Evolutionary conservation across 345 rosid genomes (phyloP), one percentile per base, ranked within the genome.

Genomic region (Psidium guajava): DNA sequence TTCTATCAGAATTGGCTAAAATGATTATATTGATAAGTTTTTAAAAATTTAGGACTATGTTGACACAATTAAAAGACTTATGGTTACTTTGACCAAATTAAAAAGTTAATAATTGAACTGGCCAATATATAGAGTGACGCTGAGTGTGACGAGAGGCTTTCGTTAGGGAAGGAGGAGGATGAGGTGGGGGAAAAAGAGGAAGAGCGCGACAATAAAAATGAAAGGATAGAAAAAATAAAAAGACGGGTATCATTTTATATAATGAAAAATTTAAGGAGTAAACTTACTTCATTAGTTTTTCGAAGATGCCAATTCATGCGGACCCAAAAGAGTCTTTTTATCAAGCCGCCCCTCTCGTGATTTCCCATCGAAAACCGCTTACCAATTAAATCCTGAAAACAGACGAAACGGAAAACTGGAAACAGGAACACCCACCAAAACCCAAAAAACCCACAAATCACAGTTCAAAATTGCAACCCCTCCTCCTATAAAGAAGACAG

Each of bases 91-190:
- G 3, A 0, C 13, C 10, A 49, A 49, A 49, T 10, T 50, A 2
- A 49, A 49, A 50, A 50, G 9, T 49, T 50, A 3, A 11, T 50
- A 0, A 3, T 11, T 50, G 14, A 50, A 50, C 11, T 50, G 50
- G 3, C 11, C 11, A 10, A 11, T 2, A 50, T 50, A 49, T 14
- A 40, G 73, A 27, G 73, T 59, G 36, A 36, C 28, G 5, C 73
- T 12, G 5, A 6, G 73, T 9, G 18, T 59, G 20, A 53, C 54
- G 54, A 2, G 54, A 6, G 74, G 40, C 74, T 14, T 61, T 61
- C 42, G 0, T 7, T 15, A 15, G 42, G 2, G 42, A 28, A 3
- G 2, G 10, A 14, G 40, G 1, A 28, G 9, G 4, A 12, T 0
- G 20, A 59, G 36, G 18, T n/a, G 14, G 73, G 32, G 40, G 14